Base-by-base conservation (phyloP, 2,329 filamentous ascomycete genomes). In the Chalara sp. region DNA sequence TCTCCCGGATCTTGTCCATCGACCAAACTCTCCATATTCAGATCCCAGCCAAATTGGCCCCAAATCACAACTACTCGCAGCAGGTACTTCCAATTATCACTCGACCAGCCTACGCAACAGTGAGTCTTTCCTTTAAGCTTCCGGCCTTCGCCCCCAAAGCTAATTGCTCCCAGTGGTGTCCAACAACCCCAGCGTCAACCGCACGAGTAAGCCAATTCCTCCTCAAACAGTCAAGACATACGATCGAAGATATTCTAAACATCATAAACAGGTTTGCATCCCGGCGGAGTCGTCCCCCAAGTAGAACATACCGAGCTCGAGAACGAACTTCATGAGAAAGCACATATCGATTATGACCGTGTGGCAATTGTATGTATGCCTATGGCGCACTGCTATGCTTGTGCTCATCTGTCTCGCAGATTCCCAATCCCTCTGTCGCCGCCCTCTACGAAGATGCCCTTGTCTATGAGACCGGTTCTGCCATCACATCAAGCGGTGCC, bases 391-490 rank as follows among this genome's bases (percentile, higher is more conserved):
- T 10, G n/a, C n/a, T 37, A 10, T 8, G n/a, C 8, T 37, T 37
- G 35, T 10, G 35, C 56, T 46, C 40, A 51, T 48, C 48, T n/a
- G 13, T 43, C 37, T 50, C 31, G 47, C 56, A 83, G 80, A 80
- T 85, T 54, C 88, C 89, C 74, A 97, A 99, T 75, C 91, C 63
- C 45, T 61, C 92, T 51, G 93, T 97, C 55, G 86, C 93, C 58
- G 87, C 91, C 53, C 84, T 99, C 58, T 99, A 99, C 78, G 93
- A 99, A 82, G 93, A 99, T 87, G 93, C 93, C 51, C 83, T 99
- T 58, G 90, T 91, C 61, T 99, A 97, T 77, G 93, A 99, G 76
- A 93, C 89, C 52, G 93, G 93, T 65, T 95, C 92, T 50, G 93
- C 93, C 71, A 96, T 99, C 76, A 96, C 93, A 62, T 95, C 91